Base-by-base conservation (phyloP, 208 protist species). In the Acanthamoeba triangularis region DNA sequence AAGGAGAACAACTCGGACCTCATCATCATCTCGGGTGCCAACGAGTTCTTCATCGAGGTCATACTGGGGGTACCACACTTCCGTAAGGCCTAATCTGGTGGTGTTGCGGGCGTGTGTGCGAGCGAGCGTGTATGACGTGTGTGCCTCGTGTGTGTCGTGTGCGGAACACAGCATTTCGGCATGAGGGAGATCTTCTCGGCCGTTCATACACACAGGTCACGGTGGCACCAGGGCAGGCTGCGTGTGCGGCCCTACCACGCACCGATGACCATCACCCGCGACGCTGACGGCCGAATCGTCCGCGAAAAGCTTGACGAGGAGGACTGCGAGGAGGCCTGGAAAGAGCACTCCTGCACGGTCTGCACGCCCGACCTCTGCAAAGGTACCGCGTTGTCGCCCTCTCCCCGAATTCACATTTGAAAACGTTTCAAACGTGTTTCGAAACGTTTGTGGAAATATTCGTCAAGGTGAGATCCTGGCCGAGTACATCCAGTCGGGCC, bases 1-100 rank as follows among this genome's bases (percentile, higher is more conserved):
- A 91, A 63, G 35, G 6, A 23, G 23, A 65, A 91, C 84, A 69
- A 91, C 56, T 69, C 18, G 0, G 84, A 91, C 33, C 49, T 91
- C 25, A 69, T 91, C 56, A 69, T 91, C 59, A 91, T 91, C 84
- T 91, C 84, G 4, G 84, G 84, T 16, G 84, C 84, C 84, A 91
- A 91, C 84, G 84, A 91, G 28, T 63, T 91, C 84, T 91, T 91
- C 84, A 91, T 91, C 56, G 84, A 91, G 33, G 41, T 91, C 84
- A 91, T 91, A 52, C 56, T 91, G 18, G 47, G 47, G 76, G 76
- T 85, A 37, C 67, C n/a, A 3, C 67, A 37, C 33, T 14, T 7
- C 63, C 63, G 25, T 23, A 30, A 16, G 52, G 11, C 52, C 7
- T 16, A 18, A 7, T 7, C 63, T 23, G 25, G 14, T 10, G 6